Evolutionary conservation across 495 filamentous ascomycete genomes (phyloP).

Genomic region (Lentithecium fluviatile): DNA sequence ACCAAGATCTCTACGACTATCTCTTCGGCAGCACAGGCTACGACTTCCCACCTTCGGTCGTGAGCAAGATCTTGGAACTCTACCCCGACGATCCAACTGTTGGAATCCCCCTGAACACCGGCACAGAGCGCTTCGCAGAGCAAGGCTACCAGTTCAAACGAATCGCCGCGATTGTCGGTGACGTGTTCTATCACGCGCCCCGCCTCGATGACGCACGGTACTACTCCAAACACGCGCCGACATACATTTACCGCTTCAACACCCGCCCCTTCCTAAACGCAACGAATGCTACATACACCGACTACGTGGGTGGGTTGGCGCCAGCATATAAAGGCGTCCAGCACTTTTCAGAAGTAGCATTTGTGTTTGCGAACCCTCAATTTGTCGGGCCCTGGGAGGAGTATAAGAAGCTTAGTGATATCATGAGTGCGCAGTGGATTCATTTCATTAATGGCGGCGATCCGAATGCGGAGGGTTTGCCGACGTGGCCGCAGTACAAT

Average conservation of each 20-base stretch:
- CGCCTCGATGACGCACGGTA: conserved; percentile 29
- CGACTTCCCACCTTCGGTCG: conserved; percentile 27
- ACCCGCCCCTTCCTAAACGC: conserved; percentile 31
- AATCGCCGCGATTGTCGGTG: conserved; percentile 32
- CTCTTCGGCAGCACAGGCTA: conserved; percentile 29
- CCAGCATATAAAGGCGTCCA: conserved; percentile 35
- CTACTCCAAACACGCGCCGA: conserved; percentile 30
- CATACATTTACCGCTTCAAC: conserved; percentile 39
- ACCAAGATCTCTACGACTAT: conserved; percentile 27
- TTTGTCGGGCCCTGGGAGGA: conserved; percentile 35
- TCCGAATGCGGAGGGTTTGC: conserved; percentile 31
- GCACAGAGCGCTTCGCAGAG: conserved; percentile 30
- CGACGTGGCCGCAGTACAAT: conserved; percentile 34
- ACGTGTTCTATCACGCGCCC: conserved; percentile 36
- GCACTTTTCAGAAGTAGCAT: conserved; percentile 35
- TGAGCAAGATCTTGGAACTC: conserved; percentile 29
- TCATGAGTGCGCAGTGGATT: conserved; percentile 36
- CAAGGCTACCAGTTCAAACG: conserved; percentile 35
- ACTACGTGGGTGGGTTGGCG: conserved; percentile 13
- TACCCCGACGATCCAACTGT: conserved; percentile 35
- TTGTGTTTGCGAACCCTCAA: conserved; percentile 30
- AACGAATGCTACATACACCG: conserved; percentile 31
- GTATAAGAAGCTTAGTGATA: conserved; percentile 28
- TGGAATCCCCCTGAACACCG: conserved; percentile 34
- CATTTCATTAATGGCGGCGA: conserved; percentile 30